Conservation (phyloP, 1,139 yeast species). For the Kodamaea suecica region DNA sequence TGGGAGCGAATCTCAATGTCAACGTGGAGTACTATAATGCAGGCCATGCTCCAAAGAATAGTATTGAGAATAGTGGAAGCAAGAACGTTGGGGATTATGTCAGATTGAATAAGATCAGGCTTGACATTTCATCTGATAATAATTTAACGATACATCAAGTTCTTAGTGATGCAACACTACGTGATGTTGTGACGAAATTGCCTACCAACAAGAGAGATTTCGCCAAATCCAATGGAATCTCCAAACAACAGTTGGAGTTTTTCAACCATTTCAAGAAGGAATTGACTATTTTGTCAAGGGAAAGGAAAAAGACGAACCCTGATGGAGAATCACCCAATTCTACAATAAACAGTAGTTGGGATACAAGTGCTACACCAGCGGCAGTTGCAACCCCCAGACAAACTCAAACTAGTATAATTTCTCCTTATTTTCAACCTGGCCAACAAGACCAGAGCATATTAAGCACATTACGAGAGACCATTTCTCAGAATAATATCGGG, state of each 20-base stretch:
- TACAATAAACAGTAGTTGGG: slow-evolving; percentile 3
- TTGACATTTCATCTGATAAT: slow-evolving; percentile 41
- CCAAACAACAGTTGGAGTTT: slow-evolving; percentile 37
- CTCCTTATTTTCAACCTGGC: slow-evolving; percentile 13
- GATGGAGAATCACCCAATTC: slow-evolving; percentile 2
- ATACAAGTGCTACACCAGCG: neutral
- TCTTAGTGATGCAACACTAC: slow-evolving; percentile 47
- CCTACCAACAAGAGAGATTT: slow-evolving; percentile 57
- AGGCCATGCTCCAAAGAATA: slow-evolving; percentile 2
- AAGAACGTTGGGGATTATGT: slow-evolving; percentile 16
- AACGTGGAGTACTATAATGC: neutral
- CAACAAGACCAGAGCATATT: slow-evolving; percentile 13
- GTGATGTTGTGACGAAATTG: slow-evolving; percentile 52
- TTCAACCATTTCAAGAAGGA: slow-evolving; percentile 47
- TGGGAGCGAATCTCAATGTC: too few relatives aligned
- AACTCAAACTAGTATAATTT: slow-evolving; percentile 4
- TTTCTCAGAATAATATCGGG: slow-evolving; percentile 9
- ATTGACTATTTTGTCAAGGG: slow-evolving; percentile 37
- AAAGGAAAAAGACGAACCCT: slow-evolving; percentile 21
- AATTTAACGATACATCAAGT: slow-evolving; percentile 40
- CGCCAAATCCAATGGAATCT: slow-evolving; percentile 38
- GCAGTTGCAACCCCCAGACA: neutral
- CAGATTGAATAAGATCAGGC: slow-evolving; percentile 41
- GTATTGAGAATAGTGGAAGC: neutral
- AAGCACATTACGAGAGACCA: slow-evolving; percentile 9